Evolutionary conservation across 176 grass and related monocot species (phyloP).

Genomic region (Musa acuminata): DNA sequence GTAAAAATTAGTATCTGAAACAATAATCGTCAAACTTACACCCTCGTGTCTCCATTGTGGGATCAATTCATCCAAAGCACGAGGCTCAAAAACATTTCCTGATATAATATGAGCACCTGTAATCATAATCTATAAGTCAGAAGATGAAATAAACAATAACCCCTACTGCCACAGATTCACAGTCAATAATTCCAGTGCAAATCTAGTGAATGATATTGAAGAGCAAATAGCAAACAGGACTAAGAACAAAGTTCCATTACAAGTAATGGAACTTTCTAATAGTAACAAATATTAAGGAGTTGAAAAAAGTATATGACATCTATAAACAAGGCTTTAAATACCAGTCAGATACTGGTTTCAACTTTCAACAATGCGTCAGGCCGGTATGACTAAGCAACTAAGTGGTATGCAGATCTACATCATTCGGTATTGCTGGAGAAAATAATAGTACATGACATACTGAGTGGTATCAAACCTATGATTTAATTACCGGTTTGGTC

Average conservation of each 20-base stretch:
- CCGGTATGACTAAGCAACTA: too few species aligned
- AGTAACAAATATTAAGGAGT: too few species aligned
- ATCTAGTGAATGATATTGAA: neutral
- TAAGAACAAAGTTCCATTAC: neutral
- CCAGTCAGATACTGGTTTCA: too few species aligned
- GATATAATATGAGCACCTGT: constrained; percentile 84
- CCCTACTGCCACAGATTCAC: neutral
- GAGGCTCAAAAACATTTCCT: constrained; percentile 87
- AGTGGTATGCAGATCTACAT: too few species aligned
- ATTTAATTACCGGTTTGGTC: too few species aligned
- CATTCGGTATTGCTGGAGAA: too few species aligned
- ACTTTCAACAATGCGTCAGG: too few species aligned
- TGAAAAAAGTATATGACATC: too few species aligned
- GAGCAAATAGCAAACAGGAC: neutral
- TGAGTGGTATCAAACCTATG: too few species aligned
- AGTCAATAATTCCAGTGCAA: neutral
- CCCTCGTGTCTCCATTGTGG: constrained; percentile 71
- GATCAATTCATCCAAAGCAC: constrained; percentile 79
- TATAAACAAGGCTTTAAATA: too few species aligned
- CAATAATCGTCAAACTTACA: constrained; percentile 36
- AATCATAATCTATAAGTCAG: neutral
- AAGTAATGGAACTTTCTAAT: too few species aligned
- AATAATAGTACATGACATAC: too few species aligned
- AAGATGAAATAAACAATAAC: neutral
- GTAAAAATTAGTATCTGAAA: constrained; percentile 10